Base-by-base conservation (phyloP, 768 basidiomycete species). In the Termitomyces heimii region DNA sequence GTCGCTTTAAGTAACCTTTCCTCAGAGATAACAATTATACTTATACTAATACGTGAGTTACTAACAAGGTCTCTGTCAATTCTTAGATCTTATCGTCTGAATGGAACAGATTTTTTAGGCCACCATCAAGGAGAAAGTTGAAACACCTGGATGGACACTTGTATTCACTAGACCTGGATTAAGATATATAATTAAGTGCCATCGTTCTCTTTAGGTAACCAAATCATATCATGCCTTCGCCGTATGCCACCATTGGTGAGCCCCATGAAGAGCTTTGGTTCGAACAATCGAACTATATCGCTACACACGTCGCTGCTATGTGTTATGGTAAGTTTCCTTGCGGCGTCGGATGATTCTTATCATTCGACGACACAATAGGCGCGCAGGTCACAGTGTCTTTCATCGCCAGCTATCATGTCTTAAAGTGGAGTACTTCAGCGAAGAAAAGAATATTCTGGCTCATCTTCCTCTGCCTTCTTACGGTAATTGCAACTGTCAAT, bases 301-400 rank as follows among this genome's bases (percentile, higher is more conserved):
- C 66, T 20, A 60, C 55, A 24, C 63, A 66, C 32, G 47, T 66
- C 28, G 64, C 62, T 22, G 51, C 65, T 4, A 58, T 67, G 31
- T 62, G 58, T n/a, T 67, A 67, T 24, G 65, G 66, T 58, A 37
- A 54, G 57, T 52, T 20, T 35, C 4, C n/a, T 29, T 31, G n/a
- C 35, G 34, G 18, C 28, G 22, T 22, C 14, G 3, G 12, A 6
- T 22, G 18, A 16, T 5, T 20, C 32, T 53, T 13, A 37, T 29
- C 22, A 8, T 24, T 31, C 13, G 16, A 10, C 26, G 20, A 34
- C 4, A 44, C 14, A 14, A 37, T 29, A 66, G 66, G 66, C 12
- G 35, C 63, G 12, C 65, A 66, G 42, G 52, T 63, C 9, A 50
- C 55, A 6, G 45, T 63, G 7, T 66, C 61, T 52, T 53, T 52